phyloP scores from a whole-genome alignment of 2,329 filamentous ascomycete species.

The Coniochaeta prunicola region DNA sequence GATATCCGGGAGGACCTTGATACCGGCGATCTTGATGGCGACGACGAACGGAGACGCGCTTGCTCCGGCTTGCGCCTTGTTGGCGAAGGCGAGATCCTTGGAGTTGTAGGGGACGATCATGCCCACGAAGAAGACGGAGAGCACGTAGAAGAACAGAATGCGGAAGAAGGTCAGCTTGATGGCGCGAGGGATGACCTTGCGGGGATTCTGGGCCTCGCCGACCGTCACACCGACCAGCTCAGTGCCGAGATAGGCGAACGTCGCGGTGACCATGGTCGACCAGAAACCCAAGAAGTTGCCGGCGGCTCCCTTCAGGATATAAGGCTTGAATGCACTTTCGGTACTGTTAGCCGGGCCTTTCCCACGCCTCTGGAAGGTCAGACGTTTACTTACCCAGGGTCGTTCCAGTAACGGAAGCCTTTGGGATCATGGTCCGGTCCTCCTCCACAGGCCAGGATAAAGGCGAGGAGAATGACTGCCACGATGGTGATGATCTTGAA shows the following conservation, averaged over 20 bases:
- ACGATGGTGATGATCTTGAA: slow-evolving; percentile 51
- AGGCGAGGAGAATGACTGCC: slow-evolving; percentile 44
- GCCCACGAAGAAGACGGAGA: slow-evolving; percentile 67
- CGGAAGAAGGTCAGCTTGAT: slow-evolving; percentile 78
- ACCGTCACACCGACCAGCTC: slow-evolving; percentile 35
- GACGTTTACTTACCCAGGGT: slow-evolving; percentile 22
- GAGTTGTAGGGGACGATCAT: slow-evolving; percentile 72
- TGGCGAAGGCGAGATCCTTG: slow-evolving; percentile 49
- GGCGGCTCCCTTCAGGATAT: slow-evolving; percentile 32
- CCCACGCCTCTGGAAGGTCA: background rate
- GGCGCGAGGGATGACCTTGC: slow-evolving; percentile 66
- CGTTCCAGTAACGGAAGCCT: slow-evolving; percentile 39
- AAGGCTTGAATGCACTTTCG: slow-evolving; percentile 32
- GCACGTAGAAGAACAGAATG: slow-evolving; percentile 72
- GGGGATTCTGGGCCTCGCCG: slow-evolving; percentile 72
- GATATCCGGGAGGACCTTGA: slow-evolving; percentile 28
- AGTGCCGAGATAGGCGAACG: slow-evolving; percentile 45
- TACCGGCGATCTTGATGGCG: slow-evolving; percentile 58
- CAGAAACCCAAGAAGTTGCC: slow-evolving; percentile 51
- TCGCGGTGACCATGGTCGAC: slow-evolving; percentile 44
- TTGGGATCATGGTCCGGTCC: slow-evolving; percentile 39
- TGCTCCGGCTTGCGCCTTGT: slow-evolving; percentile 40
- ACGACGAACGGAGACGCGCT: slow-evolving; percentile 69
- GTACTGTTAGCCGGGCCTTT: background rate
- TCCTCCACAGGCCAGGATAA: slow-evolving; percentile 47